Evolutionary conservation across 306 rosid genomes (phyloP).

Genomic region (Prunus fruticosa): DNA sequence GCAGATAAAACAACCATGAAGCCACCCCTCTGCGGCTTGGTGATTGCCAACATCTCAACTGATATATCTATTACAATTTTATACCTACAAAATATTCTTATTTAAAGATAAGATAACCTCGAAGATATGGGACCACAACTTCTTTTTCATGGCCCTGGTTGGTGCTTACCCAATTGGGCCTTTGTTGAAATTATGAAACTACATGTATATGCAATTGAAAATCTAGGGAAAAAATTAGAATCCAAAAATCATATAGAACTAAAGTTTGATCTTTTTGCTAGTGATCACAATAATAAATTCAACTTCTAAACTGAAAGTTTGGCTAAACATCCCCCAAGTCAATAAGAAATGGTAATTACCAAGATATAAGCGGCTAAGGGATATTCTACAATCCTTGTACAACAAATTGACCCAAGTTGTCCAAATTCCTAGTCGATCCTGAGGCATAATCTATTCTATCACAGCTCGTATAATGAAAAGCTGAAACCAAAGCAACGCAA

Average conservation of each 20-base stretch:
- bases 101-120: too few species aligned
- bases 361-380: neutral
- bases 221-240: neutral
- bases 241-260: neutral
- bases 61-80: too few species aligned
- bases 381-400: slow-evolving; percentile 3
- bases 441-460: slow-evolving; percentile 22
- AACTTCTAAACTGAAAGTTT: neutral
- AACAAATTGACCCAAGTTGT: slow-evolving; percentile 5
- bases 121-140: too few species aligned
- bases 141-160: too few species aligned
- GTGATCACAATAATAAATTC: too few species aligned
- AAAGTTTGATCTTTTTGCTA: neutral
- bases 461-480: slow-evolving; percentile 81
- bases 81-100: too few species aligned
- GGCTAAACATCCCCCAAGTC: neutral
- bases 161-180: too few species aligned
- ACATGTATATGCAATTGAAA: neutral
- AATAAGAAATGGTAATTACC: neutral
- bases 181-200: too few species aligned
- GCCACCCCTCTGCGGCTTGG: slow-evolving; percentile 27
- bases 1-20: slow-evolving; percentile 26
- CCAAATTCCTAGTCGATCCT: neutral
- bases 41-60: slow-evolving; percentile 25
- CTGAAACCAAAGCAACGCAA: too few species aligned